Base-by-base conservation (phyloP, 2,329 filamentous ascomycete species). In the Epichloe amarillans region DNA sequence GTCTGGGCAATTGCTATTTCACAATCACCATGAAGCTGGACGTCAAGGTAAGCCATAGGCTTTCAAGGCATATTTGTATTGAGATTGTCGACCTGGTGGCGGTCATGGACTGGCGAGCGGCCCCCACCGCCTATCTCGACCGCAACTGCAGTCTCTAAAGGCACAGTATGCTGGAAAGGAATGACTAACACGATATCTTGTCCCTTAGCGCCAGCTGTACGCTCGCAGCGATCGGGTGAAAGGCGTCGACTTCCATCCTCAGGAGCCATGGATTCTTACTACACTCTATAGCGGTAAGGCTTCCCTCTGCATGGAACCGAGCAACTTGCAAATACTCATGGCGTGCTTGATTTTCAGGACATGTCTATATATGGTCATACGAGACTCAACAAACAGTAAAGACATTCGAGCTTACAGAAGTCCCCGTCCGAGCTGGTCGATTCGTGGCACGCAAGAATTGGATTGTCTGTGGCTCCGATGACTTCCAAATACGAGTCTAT, bases 361-460 rank as follows among this genome's bases (percentile, higher is more conserved):
- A 97, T 75, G 93, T 95, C 66, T 94, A 97, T 74, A 97, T 98
- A 66, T 97, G 93, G 90, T 96, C 91, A 36, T 95, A 95, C 70
- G 91, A 95, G 72, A 94, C 89, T 48, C 89, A 95, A 68, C 86
- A 90, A 56, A 90, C 97, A 56, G 88, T 98, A 72, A 97, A 97
- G 77, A 96, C 91, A 4, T 98, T 98, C 69, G 93, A 98, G 73
- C 83, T 97, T 58, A 96, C 91, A 66, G 93, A 98, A 76, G 93
- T 98, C 47, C 93, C 93, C 57, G 91, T 98, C 53, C 86, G 93
- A 69, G 93, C 93, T 55, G 93, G 93, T 64, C 87, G 93, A 61
- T 98, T 98, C 69, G 82, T 98, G 64, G 88, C 93, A 59, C 82
- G 93, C 62, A 98, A 98, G 82, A 98, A 97, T 71, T 98, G 93